A percentile compares a stretch with the other conserved stretches of the same genome.
Conservation (phyloP, 1,139 yeast species). For the Blastobotrys elegans region DNA sequence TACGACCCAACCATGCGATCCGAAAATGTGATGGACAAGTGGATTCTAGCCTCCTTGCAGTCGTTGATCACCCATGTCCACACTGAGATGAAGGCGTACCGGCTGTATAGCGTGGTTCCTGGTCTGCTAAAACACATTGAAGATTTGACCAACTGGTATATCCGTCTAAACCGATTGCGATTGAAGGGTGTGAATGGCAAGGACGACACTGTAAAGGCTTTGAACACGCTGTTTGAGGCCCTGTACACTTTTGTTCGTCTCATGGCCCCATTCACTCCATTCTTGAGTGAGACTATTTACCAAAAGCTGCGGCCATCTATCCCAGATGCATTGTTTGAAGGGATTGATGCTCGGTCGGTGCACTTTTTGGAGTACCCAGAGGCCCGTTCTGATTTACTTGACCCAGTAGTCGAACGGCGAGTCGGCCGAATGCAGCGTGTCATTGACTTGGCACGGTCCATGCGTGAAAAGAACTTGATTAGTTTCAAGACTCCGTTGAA, state of each 20-base stretch:
- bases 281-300: conserved; percentile 85
- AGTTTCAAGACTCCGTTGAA: conserved; percentile 94
- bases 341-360: conserved; percentile 66
- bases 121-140: conserved; percentile 83
- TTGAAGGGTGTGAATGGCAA: conserved; percentile 89
- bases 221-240: conserved; percentile 88
- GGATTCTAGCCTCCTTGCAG: conserved; percentile 94
- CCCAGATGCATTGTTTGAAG: conserved; percentile 40
- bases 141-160: conserved; percentile 97
- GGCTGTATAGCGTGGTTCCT: conserved; percentile 94
- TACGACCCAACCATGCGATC: conserved; percentile 61
- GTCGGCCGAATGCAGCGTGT: conserved; percentile 96
- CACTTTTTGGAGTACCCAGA: conserved; percentile 89
- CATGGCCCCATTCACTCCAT: conserved; percentile 99
- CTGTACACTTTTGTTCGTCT: conserved; percentile 84
- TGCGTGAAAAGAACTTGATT: conserved; percentile 92
- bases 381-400: conserved; percentile 78
- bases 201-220: conserved; percentile 77
- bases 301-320: conserved; percentile 64
- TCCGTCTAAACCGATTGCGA: conserved; percentile 96
- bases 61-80: conserved; percentile 82
- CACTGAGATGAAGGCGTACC: conserved; percentile 81
- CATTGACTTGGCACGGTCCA: conserved; percentile 91
- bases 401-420: conserved; percentile 62
- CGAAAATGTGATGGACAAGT: conserved; percentile 91